A percentile compares a stretch with the other conserved stretches of the same genome.
Evolutionary conservation across 306 rosid genomes (phyloP).

Genomic region (Castanospermum australe): DNA sequence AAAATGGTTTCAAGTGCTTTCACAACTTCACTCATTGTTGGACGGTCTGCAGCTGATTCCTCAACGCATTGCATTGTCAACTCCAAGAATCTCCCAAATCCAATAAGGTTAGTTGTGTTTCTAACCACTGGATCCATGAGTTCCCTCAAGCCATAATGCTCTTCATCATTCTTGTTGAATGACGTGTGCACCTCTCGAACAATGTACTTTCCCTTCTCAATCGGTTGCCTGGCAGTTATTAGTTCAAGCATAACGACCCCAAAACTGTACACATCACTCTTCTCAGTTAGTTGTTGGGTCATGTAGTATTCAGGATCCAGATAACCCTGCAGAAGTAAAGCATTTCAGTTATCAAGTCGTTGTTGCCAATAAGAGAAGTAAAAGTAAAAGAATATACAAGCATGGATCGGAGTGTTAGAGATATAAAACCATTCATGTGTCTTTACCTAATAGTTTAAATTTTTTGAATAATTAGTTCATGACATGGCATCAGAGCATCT

Average conservation of each 20-base stretch:
- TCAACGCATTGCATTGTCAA: conserved; percentile 84
- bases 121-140: conserved; percentile 64
- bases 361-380: neutral
- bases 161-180: conserved; percentile 58
- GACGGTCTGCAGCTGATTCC: conserved; percentile 80
- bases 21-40: conserved; percentile 87
- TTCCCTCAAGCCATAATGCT: conserved; percentile 62
- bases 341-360: neutral
- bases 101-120: conserved; percentile 50
- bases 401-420: too few relatives aligned
- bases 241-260: conserved; percentile 94
- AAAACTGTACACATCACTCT: conserved; percentile 90
- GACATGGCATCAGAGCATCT: too few relatives aligned
- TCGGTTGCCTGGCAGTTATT: conserved; percentile 76
- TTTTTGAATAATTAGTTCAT: too few relatives aligned
- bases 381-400: neutral
- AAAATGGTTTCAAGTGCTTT: conserved; percentile 68
- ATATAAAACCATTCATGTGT: too few relatives aligned
- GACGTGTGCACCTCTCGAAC: conserved; percentile 63
- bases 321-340: conserved; percentile 67
- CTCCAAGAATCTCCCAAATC: conserved; percentile 75
- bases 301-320: conserved; percentile 93
- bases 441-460: too few relatives aligned
- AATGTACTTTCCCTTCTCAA: conserved; percentile 83
- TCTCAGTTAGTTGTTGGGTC: conserved; percentile 88